These are phyloP conservation scores for Haplographium delicatum DNA, from an alignment of 495 filamentous ascomycete genomes.

Conservation along the genomic window DNA sequence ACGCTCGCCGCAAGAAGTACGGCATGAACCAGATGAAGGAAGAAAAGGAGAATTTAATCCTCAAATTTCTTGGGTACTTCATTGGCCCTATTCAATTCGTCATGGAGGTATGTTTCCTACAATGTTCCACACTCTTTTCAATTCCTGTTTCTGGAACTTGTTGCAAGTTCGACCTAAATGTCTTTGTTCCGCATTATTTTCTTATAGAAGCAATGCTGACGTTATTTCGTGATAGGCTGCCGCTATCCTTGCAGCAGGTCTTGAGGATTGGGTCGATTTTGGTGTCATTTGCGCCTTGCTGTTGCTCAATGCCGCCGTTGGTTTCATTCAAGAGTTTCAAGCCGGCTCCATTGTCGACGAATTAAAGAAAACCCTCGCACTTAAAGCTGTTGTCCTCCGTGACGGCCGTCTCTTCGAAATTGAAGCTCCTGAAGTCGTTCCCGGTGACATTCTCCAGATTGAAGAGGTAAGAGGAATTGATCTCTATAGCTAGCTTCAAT, in stretches of 20 bases:
- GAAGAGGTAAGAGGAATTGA: constrained; percentile 56
- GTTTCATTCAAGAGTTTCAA: constrained; percentile 85
- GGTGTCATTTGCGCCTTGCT: constrained; percentile 72
- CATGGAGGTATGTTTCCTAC: constrained; percentile 66
- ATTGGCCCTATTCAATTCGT: constrained; percentile 90
- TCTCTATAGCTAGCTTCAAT: not conserved
- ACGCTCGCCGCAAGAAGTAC: constrained; percentile 65
- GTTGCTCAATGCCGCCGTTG: constrained; percentile 76
- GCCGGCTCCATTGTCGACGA: constrained; percentile 90
- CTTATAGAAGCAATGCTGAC: not conserved
- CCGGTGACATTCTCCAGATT: constrained; percentile 83
- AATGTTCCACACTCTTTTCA: not conserved
- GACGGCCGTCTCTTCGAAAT: constrained; percentile 67
- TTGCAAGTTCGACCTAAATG: not conserved
- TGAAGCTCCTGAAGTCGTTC: constrained; percentile 73
- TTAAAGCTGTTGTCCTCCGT: constrained; percentile 80
- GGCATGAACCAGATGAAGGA: constrained; percentile 87
- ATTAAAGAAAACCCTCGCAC: constrained; percentile 82
- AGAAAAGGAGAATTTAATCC: constrained; percentile 76
- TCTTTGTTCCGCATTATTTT: not conserved
- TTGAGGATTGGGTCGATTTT: constrained; percentile 78
- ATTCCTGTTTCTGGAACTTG: constrained; percentile 1
- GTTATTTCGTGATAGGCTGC: constrained; percentile 53
- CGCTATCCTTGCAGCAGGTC: constrained; percentile 69
- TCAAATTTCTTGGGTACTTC: constrained; percentile 83